Base-by-base conservation (phyloP, 331 rosid species). In the Erythrophleum ivorense region DNA sequence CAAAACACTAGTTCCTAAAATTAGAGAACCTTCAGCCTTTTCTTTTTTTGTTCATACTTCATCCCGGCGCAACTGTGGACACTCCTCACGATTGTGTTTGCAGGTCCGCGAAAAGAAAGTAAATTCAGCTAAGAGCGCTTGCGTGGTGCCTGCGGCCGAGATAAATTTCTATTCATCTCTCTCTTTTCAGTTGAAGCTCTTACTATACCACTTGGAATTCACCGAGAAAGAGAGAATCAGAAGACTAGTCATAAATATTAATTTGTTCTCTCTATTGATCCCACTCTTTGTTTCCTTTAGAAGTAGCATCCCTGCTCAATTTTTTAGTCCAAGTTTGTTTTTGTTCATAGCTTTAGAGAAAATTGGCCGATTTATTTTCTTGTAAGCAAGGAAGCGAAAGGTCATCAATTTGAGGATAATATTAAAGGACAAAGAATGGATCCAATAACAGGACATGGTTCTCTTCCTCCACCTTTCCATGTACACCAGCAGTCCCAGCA, bases 401-500 rank as follows among this genome's bases (percentile, higher is more conserved):
- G 36, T 13, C 7, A 11, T 60, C 66, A 60, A 59, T 21, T 58
- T 29, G 13, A 58, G 64, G 13, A 58, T 19, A 58, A 21, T 10
- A 24, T 24, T 10, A 24, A 59, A 21, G 36, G 36, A 59, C 7
- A 62, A 36, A 70, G 49, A 59, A 90, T 93, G 97, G 92, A 91
- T 86, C 90, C 88, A 77, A 83, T 86, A 13, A 34, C 89, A 71
- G 79, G 85, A 21, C 89, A 82, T 71, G 88, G 88, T 75, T 92
- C 99, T 77, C 98, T 96, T 34, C 97, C 99, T 0, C 94, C 97
- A 68, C 94, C 99, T 31, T 96, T 96, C 85, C 98, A 87, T 6
- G 95, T 89, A 3, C 88, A 43, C 80, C 84, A 71, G 15, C 84
- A 48, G 3, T 80, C 41, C 79, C 84, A 79, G 19, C 94, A 84